These are phyloP conservation scores for Suillus ampliporus DNA, from an alignment of 768 basidiomycete species.

Conservation along the genomic window DNA sequence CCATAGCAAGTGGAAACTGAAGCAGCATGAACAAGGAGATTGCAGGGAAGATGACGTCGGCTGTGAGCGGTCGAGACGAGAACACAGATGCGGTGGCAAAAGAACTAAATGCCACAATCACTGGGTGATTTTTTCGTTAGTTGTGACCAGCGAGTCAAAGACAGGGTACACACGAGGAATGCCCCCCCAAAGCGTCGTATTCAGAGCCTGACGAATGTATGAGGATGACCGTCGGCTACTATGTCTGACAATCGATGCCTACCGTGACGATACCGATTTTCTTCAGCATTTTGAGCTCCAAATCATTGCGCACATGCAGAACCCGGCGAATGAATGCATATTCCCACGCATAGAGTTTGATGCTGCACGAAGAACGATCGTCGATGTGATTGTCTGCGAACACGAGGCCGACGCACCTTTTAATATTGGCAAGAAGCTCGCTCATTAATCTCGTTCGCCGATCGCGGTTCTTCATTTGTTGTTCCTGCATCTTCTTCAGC, in stretches of 20 bases:
- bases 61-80: conserved; percentile 74
- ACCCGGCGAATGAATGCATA: conserved; percentile 84
- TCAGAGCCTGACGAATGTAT: conserved; percentile 52
- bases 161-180: conserved; percentile 52
- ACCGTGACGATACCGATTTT: conserved; percentile 82
- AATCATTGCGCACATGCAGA: conserved; percentile 78
- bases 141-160: background rate
- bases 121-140: conserved; percentile 28
- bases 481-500: conserved; percentile 77
- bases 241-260: conserved; percentile 23
- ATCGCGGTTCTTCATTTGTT: conserved; percentile 95
- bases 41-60: conserved; percentile 94
- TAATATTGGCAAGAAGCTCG: conserved; percentile 92
- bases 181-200: conserved; percentile 67
- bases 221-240: background rate
- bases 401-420: conserved; percentile 52
- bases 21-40: conserved; percentile 90
- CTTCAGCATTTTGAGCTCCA: conserved; percentile 80
- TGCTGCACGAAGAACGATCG: conserved; percentile 46
- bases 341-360: conserved; percentile 96
- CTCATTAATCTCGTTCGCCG: conserved; percentile 86
- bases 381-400: background rate
- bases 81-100: conserved; percentile 74
- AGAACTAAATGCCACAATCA: conserved; percentile 83
- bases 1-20: conserved; percentile 87